A percentile compares a stretch with the other conserved stretches of the same genome.
These are phyloP conservation scores for Oryza glumipatula DNA, from an alignment of 176 grass and related monocot genomes.

Conservation along the genomic window DNA sequence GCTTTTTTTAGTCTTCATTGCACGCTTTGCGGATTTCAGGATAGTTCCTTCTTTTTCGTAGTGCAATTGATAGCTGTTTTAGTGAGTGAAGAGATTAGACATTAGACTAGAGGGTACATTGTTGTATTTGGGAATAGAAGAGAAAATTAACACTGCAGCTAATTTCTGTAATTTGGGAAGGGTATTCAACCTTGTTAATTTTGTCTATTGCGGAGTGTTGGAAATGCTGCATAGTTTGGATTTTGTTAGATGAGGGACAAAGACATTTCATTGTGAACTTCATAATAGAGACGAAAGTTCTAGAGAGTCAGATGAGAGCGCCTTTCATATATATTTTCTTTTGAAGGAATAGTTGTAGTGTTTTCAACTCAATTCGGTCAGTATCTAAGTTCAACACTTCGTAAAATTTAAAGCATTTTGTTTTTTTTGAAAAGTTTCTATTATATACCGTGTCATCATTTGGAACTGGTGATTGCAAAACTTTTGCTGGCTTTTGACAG, in stretches of 20 bases:
- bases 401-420: not conserved
- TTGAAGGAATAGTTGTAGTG: not conserved
- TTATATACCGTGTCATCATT: not conserved
- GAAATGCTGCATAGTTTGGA: not conserved
- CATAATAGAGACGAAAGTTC: not conserved
- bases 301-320: not conserved
- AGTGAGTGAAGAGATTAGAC: not conserved
- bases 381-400: not conserved
- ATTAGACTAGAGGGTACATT: not conserved
- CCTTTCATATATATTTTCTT: not conserved
- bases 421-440: not conserved
- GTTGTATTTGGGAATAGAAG: not conserved
- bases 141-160: conserved; percentile 1
- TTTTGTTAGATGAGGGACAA: not conserved
- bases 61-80: not conserved
- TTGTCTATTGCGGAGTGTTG: not conserved
- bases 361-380: not conserved
- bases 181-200: conserved; percentile 6
- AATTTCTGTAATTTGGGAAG: not conserved
- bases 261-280: conserved; percentile 3
- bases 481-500: not conserved
- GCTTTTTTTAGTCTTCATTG: not conserved
- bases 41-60: not conserved
- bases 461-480: not conserved
- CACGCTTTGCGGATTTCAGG: not conserved